phyloP scores from a whole-genome alignment of 805 yeast genomes.

The Barnettozyma populi region DNA sequence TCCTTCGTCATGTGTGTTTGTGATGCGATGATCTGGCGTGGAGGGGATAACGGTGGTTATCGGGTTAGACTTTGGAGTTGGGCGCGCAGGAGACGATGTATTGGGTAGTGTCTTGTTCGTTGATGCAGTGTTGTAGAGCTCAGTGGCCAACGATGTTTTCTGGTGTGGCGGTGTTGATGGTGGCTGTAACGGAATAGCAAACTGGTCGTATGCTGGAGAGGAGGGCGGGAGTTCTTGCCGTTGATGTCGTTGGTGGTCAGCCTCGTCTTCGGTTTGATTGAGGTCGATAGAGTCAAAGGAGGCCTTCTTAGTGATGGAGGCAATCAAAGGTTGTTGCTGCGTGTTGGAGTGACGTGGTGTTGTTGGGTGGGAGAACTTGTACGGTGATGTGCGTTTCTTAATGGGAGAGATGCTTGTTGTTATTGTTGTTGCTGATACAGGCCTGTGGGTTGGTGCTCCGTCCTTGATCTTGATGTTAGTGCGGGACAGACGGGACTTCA shows the following conservation, averaged over 20 bases:
- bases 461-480: conserved; percentile 31
- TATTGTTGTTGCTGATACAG: neutral
- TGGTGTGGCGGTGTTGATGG: conserved; percentile 26
- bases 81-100: conserved; percentile 17
- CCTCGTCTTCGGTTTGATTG: conserved; percentile 21
- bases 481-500: conserved; percentile 36
- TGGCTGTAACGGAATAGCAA: conserved; percentile 16
- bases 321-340: conserved; percentile 2
- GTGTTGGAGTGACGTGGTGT: neutral
- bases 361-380: neutral
- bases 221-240: conserved; percentile 22
- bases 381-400: conserved; percentile 1
- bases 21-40: conserved; percentile 21
- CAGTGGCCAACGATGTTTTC: conserved; percentile 19
- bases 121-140: conserved; percentile 23
- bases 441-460: conserved; percentile 5
- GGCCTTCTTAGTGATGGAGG: conserved; percentile 12
- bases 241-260: conserved; percentile 7
- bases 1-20: conserved; percentile 46
- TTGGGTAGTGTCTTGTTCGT: conserved; percentile 24
- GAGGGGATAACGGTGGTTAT: conserved; percentile 13
- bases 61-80: conserved; percentile 2
- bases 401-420: conserved; percentile 1
- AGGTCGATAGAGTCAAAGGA: conserved; percentile 20
- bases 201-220: conserved; percentile 23